Evolutionary conservation across 441 rosid genomes (phyloP), one percentile per base, ranked within the genome.

Genomic region (Erodium moschatum): DNA sequence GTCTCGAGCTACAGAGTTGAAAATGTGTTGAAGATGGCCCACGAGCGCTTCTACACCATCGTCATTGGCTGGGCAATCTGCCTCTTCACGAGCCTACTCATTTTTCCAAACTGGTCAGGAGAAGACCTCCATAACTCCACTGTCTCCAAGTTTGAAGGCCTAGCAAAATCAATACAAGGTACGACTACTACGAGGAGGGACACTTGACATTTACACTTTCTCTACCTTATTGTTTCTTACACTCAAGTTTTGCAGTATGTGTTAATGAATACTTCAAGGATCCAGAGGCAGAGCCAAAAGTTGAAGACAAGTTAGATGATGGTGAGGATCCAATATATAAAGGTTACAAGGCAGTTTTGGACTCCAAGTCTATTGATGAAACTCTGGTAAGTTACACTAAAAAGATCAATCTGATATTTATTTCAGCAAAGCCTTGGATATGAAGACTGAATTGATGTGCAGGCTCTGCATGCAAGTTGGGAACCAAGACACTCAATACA

Each of bases 381-480:
- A 82, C 89, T 67, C 80, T 89, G 50, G 98, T 87, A 75, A 79
- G 82, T 75, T 67, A n/a, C 29, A 40, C 46, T 40, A 40, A 0
- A 0, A 40, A 10, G 13, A 40, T 7, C 46, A 40, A 40, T 40
- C 46, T 40, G 12, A 40, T 40, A 40, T 7, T 40, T 40, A 40
- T 40, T 40, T 40, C 46, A 40, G 46, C 12, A 0, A 40, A 40
- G 46, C 7, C 11, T 40, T 40, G 46, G 9, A 10, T 40, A 40
- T 40, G 46, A 29, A 29, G 1, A 13, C 52, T 46, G 52, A 2
- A 12, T 46, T 13, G 15, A 13, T 60, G 33, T 2, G 64, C 74
- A 88, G 96, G 97, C 95, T 5, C 69, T 83, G 8, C 83, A 93
- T 76, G 91, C 97, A 20, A 87, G 90, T 62, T 90, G 97, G 97